Base-by-base conservation (phyloP, 768 basidiomycete species). In the Rhodotorula paludigena region DNA sequence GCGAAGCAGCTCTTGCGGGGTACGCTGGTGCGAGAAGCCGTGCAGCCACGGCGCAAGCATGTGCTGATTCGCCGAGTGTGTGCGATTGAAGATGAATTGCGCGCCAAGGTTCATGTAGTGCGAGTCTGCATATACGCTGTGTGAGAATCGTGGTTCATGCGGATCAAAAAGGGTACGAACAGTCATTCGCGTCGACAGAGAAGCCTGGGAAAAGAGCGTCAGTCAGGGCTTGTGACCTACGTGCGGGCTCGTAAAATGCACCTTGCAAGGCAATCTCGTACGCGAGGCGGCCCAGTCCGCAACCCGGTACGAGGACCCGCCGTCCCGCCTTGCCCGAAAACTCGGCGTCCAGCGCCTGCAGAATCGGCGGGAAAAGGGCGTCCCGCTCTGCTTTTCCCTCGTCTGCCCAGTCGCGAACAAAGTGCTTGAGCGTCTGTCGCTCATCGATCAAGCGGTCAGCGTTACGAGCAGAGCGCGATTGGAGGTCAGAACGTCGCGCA, bases 1-100 rank as follows among this genome's bases (percentile, higher is more conserved):
- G 25, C 86, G 84, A 74, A 87, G 85, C 5, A 85, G 75, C 18
- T 81, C 76, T 21, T 80, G 79, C 21, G 79, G 80, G 33, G 79
- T 79, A 20, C 83, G 81, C 71, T 87, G 85, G 74, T 89, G 87
- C 25, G 87, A 87, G 77, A 86, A 87, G 83, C 85, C 86, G 71
- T 86, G 83, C 0, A 84, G 80, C 73, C 84, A 87, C 0, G 87
- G 87, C 49, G 83, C 81, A 11, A 88, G 63, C 15, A 72, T 76
- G 75, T 87, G 85, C 73, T 86, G 80, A 56, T 84, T 75, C 3
- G 23, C 0, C 1, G n/a, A 42, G 10, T 79, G 77, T 10, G 79
- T 77, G 9, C 81, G 79, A 2, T 83, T 85, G 25, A 85, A 80
- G 21, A 88, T 79, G 74, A 85, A 84, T 7, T 83, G 82, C 62